Evolutionary conservation across 305 asterid genomes (phyloP).

Genomic region (Ruellia speciosa): DNA sequence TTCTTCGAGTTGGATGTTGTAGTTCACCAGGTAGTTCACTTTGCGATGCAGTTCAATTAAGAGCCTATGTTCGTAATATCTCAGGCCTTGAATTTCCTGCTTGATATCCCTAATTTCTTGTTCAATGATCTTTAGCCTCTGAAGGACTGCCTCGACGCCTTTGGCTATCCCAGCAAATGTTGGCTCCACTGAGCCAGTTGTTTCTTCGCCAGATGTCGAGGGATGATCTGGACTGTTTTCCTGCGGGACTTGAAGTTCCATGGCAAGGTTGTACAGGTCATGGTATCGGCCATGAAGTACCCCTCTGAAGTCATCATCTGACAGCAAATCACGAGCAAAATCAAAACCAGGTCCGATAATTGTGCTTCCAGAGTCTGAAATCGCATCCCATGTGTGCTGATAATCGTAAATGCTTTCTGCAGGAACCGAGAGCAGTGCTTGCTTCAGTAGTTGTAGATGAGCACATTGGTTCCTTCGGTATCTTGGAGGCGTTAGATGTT

Average conservation of each 20-base stretch:
- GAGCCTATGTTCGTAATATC: constrained; percentile 80
- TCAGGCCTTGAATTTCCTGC: constrained; percentile 81
- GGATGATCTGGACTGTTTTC: constrained; percentile 35
- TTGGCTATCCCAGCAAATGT: constrained; percentile 71
- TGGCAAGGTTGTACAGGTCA: constrained; percentile 74
- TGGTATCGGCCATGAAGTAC: constrained; percentile 72
- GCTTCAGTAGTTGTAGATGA: constrained; percentile 49
- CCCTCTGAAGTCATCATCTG: constrained; percentile 85
- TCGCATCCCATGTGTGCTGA: constrained; percentile 80
- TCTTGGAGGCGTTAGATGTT: constrained; percentile 57
- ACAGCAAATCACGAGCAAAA: constrained; percentile 67
- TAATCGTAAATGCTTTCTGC: constrained; percentile 79
- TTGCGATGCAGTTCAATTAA: constrained; percentile 53
- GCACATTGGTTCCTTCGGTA: constrained; percentile 50
- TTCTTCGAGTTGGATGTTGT: constrained; percentile 62
- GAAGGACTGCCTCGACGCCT: constrained; percentile 74
- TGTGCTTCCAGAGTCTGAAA: constrained; percentile 45
- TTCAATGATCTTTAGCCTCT: constrained; percentile 74
- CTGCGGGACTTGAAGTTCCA: constrained; percentile 66
- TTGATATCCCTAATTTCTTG: constrained; percentile 79
- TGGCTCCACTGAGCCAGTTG: constrained; percentile 50
- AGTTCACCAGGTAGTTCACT: constrained; percentile 71
- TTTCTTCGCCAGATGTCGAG: constrained; percentile 34
- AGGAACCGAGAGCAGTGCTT: constrained; percentile 69
- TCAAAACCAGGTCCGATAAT: constrained; percentile 55